Conservation (phyloP, 2,329 filamentous ascomycete genomes). For the Cordyceps javanica region DNA sequence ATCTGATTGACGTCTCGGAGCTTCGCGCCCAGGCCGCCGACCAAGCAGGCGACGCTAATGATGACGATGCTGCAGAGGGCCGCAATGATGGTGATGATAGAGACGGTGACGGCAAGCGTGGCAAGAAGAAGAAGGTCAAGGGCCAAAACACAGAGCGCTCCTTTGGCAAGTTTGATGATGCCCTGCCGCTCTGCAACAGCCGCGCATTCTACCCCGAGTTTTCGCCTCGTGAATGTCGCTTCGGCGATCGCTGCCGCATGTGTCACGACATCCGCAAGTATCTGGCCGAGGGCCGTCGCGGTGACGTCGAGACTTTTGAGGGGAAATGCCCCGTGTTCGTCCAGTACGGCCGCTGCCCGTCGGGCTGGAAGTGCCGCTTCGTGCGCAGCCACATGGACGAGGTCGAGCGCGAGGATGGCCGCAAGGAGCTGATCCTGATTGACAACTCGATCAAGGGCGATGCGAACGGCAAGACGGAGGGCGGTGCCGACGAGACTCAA, state of each 20-base stretch:
- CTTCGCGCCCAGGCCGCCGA: constrained; percentile 17
- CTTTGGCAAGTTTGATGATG: constrained; percentile 76
- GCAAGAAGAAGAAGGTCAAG: constrained; percentile 45
- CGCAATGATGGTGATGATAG: constrained; percentile 38
- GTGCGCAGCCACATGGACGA: constrained; percentile 82
- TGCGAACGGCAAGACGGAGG: constrained; percentile 7
- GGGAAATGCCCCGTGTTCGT: constrained; percentile 80
- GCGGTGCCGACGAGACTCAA: constrained; percentile 23
- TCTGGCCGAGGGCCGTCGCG: constrained; percentile 71
- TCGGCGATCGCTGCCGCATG: constrained; percentile 73
- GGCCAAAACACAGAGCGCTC: constrained; percentile 75
- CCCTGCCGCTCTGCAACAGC: constrained; percentile 70
- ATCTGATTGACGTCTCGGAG: constrained; percentile 32
- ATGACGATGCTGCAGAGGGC: constrained; percentile 44
- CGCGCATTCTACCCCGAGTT: constrained; percentile 70
- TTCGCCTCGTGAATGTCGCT: constrained; percentile 69
- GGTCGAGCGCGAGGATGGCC: constrained; percentile 68
- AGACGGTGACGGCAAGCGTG: constrained; percentile 29
- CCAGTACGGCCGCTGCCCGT: constrained; percentile 65
- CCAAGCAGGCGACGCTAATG: constrained; percentile 17
- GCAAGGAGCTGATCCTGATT: constrained; percentile 71
- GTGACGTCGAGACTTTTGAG: constrained; percentile 68
- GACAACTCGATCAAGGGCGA: constrained; percentile 29
- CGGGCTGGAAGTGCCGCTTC: constrained; percentile 94
- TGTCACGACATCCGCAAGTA: constrained; percentile 84